phyloP scores from a whole-genome alignment of 78 protist genomes.

The Speleostelium caveatum region DNA sequence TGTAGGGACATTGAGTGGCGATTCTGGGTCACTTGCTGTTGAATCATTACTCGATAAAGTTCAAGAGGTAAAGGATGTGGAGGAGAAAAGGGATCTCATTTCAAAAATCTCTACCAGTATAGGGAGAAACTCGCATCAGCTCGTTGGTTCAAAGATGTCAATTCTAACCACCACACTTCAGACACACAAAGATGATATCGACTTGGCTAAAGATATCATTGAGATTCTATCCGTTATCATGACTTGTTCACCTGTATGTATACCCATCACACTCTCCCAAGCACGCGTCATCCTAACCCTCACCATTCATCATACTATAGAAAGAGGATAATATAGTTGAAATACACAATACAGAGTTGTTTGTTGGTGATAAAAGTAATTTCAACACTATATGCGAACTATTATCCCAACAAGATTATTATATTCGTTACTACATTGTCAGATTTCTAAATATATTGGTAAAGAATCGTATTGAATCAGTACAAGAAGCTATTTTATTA shows the following conservation, averaged over 20 bases:
- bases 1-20: background rate
- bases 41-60: slow-evolving; percentile 38
- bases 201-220: slow-evolving; percentile 32
- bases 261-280: background rate
- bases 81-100: slow-evolving; percentile 16
- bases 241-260: slow-evolving; percentile 45
- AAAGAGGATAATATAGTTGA: slow-evolving; percentile 77
- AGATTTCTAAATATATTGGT: slow-evolving; percentile 39
- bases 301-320: background rate
- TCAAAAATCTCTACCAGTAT: slow-evolving; percentile 12
- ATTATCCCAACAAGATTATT: slow-evolving; percentile 31
- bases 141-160: slow-evolving; percentile 62
- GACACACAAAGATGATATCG: slow-evolving; percentile 22
- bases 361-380: slow-evolving; percentile 35
- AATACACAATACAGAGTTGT: slow-evolving; percentile 77
- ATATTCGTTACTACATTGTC: slow-evolving; percentile 40
- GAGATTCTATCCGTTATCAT: slow-evolving; percentile 41
- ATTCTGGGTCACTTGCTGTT: background rate
- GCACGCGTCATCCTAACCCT: background rate
- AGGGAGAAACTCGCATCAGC: slow-evolving; percentile 26
- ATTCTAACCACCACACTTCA: slow-evolving; percentile 15
- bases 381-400: slow-evolving; percentile 21
- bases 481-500: slow-evolving; percentile 61
- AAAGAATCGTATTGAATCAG: slow-evolving; percentile 50
- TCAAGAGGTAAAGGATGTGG: background rate